Evolutionary conservation across 2,329 filamentous ascomycete species (phyloP).

Genomic region (Botrytis galanthina): DNA sequence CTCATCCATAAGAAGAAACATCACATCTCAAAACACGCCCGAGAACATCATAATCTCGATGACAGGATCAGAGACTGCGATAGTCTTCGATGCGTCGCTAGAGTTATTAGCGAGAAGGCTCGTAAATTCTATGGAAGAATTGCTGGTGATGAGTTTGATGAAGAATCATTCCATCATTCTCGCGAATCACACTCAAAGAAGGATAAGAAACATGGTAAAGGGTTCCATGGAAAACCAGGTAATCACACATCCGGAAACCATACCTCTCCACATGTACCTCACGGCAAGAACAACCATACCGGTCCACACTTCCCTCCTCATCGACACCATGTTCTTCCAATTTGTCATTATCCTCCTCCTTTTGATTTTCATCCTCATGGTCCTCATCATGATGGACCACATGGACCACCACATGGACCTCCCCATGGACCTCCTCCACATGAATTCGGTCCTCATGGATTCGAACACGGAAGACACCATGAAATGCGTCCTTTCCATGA

Average conservation of each 20-base stretch:
- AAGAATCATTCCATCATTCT: slow-evolving; percentile 18
- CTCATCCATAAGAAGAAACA: slow-evolving; percentile 46
- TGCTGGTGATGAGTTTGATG: slow-evolving; percentile 22
- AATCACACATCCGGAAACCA: slow-evolving; percentile 25
- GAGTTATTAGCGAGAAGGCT: slow-evolving; percentile 42
- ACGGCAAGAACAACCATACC: slow-evolving; percentile 31
- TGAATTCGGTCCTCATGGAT: slow-evolving; percentile 15
- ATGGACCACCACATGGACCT: slow-evolving; percentile 16
- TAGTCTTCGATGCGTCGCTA: slow-evolving; percentile 46
- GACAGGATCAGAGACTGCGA: slow-evolving; percentile 41
- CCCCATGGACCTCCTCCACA: slow-evolving; percentile 9
- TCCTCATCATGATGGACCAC: slow-evolving; percentile 17
- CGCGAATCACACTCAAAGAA: slow-evolving; percentile 16
- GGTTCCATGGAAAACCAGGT: slow-evolving; percentile 11
- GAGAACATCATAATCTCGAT: slow-evolving; percentile 38
- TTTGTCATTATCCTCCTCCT: slow-evolving; percentile 33
- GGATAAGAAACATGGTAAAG: neutral
- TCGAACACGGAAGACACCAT: slow-evolving; percentile 9
- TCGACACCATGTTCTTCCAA: slow-evolving; percentile 28
- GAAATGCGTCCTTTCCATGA: neutral
- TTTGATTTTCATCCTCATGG: slow-evolving; percentile 15
- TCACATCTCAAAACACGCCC: slow-evolving; percentile 37
- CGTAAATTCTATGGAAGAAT: slow-evolving; percentile 39
- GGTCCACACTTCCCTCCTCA: slow-evolving; percentile 32
- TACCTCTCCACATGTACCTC: slow-evolving; percentile 21